These are phyloP conservation scores for Amphibolis antarctica DNA, from an alignment of 106 monocot genomes.

Conservation along the genomic window DNA sequence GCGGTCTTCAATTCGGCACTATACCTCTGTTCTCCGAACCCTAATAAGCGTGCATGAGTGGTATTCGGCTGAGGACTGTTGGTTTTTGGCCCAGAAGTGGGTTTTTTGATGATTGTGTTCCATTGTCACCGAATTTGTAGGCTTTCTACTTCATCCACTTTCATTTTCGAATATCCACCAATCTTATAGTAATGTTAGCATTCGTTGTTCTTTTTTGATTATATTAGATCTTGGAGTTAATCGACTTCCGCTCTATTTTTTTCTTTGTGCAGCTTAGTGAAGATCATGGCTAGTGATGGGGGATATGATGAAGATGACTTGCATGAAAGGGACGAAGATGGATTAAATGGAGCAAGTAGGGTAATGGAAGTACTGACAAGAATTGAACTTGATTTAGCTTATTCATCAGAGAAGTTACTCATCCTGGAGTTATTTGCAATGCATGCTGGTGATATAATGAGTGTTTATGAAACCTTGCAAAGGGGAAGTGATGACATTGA, in stretches of 20 bases:
- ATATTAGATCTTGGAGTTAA: not conserved
- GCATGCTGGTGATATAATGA: conserved; percentile 24
- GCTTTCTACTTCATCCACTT: not conserved
- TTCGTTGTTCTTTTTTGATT: not conserved
- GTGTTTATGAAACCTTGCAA: conserved; percentile 32
- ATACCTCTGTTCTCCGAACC: too few relatives aligned
- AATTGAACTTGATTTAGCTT: conserved; percentile 46
- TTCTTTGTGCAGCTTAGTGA: not conserved
- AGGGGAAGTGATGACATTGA: conserved; percentile 23
- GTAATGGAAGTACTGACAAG: conserved; percentile 26
- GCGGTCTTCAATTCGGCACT: too few relatives aligned
- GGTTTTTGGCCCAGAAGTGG: too few relatives aligned
- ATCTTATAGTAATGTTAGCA: not conserved
- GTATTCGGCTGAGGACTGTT: too few relatives aligned
- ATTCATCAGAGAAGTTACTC: conserved; percentile 49
- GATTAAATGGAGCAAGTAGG: conserved; percentile 5
- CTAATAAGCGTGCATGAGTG: too few relatives aligned
- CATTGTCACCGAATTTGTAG: too few relatives aligned
- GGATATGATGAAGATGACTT: not conserved
- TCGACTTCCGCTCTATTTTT: not conserved
- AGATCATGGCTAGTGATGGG: conserved; percentile 2
- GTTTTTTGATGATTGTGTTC: too few relatives aligned
- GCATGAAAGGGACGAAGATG: conserved; percentile 8
- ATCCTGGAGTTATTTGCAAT: conserved; percentile 56
- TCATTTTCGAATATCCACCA: not conserved